These are phyloP conservation scores for Isoetes taiwanensis DNA, from an alignment of 75 land plant genomes.

Conservation along the genomic window DNA sequence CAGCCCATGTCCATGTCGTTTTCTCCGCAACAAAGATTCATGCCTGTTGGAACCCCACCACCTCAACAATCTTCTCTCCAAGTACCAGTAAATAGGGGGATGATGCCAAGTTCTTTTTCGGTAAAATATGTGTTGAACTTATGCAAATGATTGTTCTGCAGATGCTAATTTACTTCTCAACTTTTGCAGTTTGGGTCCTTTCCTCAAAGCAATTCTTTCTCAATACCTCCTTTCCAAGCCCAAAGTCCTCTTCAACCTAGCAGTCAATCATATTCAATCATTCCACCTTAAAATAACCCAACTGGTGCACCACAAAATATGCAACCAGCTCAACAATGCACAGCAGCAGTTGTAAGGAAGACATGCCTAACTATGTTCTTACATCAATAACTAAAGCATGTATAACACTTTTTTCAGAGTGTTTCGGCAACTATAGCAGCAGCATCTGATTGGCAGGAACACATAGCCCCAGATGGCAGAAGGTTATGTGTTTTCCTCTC, in stretches of 20 bases:
- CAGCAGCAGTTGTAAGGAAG: background rate
- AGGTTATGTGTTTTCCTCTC: constrained; percentile 24
- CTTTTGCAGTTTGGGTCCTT: background rate
- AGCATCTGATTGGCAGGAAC: constrained; percentile 75
- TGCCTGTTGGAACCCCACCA: constrained; percentile 20
- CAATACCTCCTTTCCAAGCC: constrained; percentile 15
- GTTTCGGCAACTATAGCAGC: constrained; percentile 7
- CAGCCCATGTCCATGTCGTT: constrained; percentile 27
- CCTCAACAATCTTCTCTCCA: constrained; percentile 29
- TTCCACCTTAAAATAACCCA: background rate
- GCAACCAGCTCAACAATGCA: background rate
- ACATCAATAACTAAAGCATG: background rate
- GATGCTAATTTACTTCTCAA: constrained; percentile 2
- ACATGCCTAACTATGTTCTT: background rate
- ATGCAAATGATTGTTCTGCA: background rate
- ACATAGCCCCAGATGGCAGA: constrained; percentile 58
- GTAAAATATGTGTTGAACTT: constrained; percentile 13
- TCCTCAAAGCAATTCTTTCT: constrained; percentile 24
- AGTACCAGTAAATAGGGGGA: constrained; percentile 20
- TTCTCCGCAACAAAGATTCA: constrained; percentile 18
- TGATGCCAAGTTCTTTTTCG: constrained; percentile 31
- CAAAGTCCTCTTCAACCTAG: background rate
- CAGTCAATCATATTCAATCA: constrained; percentile 1
- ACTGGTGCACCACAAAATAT: background rate
- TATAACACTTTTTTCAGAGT: constrained; percentile 8